Conservation (phyloP, 2,329 filamentous ascomycete species). For the Ophiocordyceps polyrhachis-furcata region DNA sequence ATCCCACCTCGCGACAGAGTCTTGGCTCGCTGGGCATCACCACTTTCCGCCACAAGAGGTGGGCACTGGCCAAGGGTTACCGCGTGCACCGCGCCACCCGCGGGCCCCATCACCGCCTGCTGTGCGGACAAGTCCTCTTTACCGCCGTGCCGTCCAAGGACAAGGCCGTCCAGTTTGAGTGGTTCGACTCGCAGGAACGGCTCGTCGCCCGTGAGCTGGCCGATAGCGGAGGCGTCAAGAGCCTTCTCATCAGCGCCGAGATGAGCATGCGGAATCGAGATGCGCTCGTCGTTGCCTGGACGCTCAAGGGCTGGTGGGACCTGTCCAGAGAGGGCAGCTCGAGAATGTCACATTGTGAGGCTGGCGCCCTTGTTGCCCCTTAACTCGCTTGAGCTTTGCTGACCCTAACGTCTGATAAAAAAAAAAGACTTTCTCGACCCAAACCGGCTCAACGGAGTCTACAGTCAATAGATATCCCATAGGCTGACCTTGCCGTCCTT, state of each 20-base stretch:
- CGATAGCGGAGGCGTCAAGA: constrained; percentile 8
- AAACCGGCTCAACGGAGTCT: not conserved
- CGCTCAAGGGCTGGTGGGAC: constrained; percentile 16
- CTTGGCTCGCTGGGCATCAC: constrained; percentile 12
- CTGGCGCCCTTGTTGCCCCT: constrained; percentile 2
- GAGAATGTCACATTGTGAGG: constrained; percentile 4
- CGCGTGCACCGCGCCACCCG: constrained; percentile 12
- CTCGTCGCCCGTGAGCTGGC: constrained; percentile 15
- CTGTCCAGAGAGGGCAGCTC: constrained; percentile 4
- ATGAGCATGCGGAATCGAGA: constrained; percentile 12
- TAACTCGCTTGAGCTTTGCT: no score
- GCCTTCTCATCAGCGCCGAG: constrained; percentile 13
- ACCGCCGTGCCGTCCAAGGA: constrained; percentile 9
- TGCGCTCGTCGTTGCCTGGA: constrained; percentile 17
- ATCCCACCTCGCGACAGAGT: constrained; percentile 11
- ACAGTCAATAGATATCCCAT: constrained; percentile 70
- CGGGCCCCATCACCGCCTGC: constrained; percentile 7
- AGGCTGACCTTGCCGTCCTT: constrained; percentile 93
- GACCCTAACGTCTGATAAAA: no score
- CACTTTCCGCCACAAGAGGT: constrained; percentile 7
- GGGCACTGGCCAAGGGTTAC: constrained; percentile 9
- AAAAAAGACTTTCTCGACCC: not conserved
- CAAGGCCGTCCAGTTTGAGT: constrained; percentile 12
- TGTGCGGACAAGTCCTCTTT: constrained; percentile 9
- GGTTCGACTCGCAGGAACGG: constrained; percentile 10